Percentiles rank a stretch among this genome's conserved stretches.
Evolutionary conservation across 2,329 filamentous ascomycete species (phyloP).

Genomic region (Ascochyta koolunga): DNA sequence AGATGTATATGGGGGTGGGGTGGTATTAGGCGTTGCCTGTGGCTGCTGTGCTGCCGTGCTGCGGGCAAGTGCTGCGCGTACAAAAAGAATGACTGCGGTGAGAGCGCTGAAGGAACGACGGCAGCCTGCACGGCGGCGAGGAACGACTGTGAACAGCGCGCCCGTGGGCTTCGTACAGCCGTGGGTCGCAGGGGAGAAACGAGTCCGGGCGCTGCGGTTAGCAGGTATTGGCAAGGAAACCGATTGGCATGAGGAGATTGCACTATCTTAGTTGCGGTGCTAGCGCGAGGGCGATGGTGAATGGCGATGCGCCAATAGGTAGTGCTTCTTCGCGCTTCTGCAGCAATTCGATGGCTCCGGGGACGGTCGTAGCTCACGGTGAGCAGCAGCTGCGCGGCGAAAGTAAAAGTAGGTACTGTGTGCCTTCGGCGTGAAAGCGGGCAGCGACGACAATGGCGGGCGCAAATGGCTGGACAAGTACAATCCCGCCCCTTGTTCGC

Average conservation of each 20-base stretch:
- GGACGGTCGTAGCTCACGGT: constrained; percentile 5
- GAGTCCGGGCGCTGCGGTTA: constrained; percentile 18
- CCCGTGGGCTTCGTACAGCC: constrained; percentile 13
- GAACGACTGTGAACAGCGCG: constrained; percentile 18
- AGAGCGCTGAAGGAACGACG: constrained; percentile 27
- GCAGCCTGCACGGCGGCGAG: constrained; percentile 27
- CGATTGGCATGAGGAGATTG: constrained; percentile 17
- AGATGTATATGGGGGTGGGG: constrained; percentile 17
- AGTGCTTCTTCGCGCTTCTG: constrained; percentile 1
- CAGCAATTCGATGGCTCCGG: constrained; percentile 10
- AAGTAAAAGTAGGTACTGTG: no score
- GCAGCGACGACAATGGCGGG: constrained; percentile 1
- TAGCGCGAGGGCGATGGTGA: constrained; percentile 10
- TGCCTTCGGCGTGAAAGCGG: background rate
- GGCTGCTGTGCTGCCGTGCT: constrained; percentile 14
- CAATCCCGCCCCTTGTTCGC: constrained; percentile 15
- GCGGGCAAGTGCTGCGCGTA: constrained; percentile 14
- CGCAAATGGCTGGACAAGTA: constrained; percentile 12
- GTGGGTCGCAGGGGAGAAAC: constrained; percentile 16
- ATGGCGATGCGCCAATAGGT: constrained; percentile 7
- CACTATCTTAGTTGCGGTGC: constrained; percentile 6
- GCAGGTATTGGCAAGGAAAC: constrained; percentile 14
- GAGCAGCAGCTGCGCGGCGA: constrained; percentile 7
- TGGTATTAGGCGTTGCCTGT: constrained; percentile 24
- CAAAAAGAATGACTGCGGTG: constrained; percentile 51